These are phyloP conservation scores for Ogataea dorogensis DNA, from an alignment of 805 yeast species.

Conservation along the genomic window DNA sequence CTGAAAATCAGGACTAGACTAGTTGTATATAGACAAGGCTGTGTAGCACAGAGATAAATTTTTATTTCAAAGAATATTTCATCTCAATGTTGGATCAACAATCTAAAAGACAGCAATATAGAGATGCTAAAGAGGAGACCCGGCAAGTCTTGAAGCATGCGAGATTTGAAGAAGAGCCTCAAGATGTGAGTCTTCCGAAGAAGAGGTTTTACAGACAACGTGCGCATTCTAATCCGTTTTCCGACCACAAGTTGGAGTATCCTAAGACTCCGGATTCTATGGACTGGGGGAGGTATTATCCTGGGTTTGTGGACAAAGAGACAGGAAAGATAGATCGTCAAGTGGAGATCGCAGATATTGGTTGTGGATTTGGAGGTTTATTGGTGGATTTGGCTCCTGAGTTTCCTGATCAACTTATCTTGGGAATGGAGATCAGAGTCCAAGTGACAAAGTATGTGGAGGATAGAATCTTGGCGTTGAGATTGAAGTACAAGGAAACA, in stretches of 20 bases:
- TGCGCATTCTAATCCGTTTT: constrained; percentile 96
- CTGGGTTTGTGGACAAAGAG: constrained; percentile 46
- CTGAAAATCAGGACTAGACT: constrained; percentile 5
- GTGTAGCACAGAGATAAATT: constrained; percentile 11
- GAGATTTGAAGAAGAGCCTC: constrained; percentile 37
- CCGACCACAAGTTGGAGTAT: constrained; percentile 90
- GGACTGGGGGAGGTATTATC: constrained; percentile 85
- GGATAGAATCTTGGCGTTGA: constrained; percentile 87
- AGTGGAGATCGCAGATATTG: constrained; percentile 92
- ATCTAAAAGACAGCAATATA: constrained; percentile 47
- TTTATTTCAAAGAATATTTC: constrained; percentile 3
- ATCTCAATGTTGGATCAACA: constrained; percentile 5
- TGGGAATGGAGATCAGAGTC: constrained; percentile 97
- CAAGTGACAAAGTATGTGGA: constrained; percentile 97
- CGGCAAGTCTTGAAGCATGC: constrained; percentile 46
- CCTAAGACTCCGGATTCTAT: constrained; percentile 77
- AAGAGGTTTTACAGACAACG: constrained; percentile 91
- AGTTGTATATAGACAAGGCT: constrained; percentile 15
- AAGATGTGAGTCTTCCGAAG: constrained; percentile 52
- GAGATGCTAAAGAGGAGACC: constrained; percentile 45
- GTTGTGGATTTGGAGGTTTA: constrained; percentile 97
- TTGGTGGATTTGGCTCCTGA: constrained; percentile 74
- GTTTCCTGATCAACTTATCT: constrained; percentile 68
- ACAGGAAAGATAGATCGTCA: constrained; percentile 43
- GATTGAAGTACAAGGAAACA: constrained; percentile 47